Evolutionary conservation across 139 green algal species (phyloP), one percentile per base, ranked within the genome.

Genomic region (Picochlorum sp.): DNA sequence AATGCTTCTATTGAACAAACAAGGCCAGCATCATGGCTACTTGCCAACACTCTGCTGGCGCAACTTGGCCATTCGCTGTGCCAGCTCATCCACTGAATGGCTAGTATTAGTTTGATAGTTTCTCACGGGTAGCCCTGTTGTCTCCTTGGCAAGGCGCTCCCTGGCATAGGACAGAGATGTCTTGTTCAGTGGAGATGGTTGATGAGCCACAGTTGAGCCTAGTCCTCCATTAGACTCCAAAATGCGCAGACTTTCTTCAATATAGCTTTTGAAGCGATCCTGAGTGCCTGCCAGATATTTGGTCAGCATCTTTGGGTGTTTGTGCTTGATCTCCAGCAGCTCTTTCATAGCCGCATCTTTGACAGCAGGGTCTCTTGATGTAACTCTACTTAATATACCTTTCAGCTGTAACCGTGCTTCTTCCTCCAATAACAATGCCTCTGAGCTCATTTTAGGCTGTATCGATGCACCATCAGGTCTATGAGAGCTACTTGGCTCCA

Each of bases 251-350:
- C 65, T 64, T 3, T 38, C 15, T 34, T 66, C 38, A 11, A 78
- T 78, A 46, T 62, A 74, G 15, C 26, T n/a, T 61, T 34, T 59
- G 65, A 78, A 78, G 46, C 62, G 72, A 32, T 73, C 71, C 9
- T 64, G 72, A 4, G 71, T 73, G 28, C 24, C 67, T 37, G 61
- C 49, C 5, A 78, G 34, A 52, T 73, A 73, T 8, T 59, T 65
- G 30, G 66, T 60, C 16, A 78, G 62, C 38, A 68, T 69, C 7
- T 50, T 44, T 30, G 71, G 66, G 46, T 69, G 37, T n/a, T 69
- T 49, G 24, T 50, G 68, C 32, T 60, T 58, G 45, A 78, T 38
- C 4, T 58, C 20, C 21, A 71, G 61, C 4, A 78, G 58, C 49
- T 74, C 59, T 56, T 54, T 46, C 65, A 78, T 74, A 45, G 65